Evolutionary conservation across 306 rosid genomes (phyloP), one percentile per base, ranked within the genome.

Genomic region (Quercus glauca): DNA sequence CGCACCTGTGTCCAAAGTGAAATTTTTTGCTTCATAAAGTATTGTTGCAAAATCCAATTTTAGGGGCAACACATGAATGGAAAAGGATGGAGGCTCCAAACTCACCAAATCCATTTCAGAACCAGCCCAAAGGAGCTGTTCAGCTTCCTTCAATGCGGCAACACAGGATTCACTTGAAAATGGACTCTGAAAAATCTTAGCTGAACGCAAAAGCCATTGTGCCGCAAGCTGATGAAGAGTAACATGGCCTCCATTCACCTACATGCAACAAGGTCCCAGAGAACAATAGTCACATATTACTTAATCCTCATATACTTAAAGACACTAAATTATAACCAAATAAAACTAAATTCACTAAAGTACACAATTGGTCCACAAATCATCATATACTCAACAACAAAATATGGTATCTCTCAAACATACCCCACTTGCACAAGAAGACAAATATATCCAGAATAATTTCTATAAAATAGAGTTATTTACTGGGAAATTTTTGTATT

Each of bases 51-150:
- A 78, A 71, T 73, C 59, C 67, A 75, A 56, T 49, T 75, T 57
- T 28, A 55, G 61, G 63, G 79, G 80, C 51, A 81, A 79, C 69
- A 78, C 53, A 9, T 71, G 20, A 67, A 67, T 67, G 58, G n/a
- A n/a, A 35, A 31, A 76, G 73, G 25, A 3, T 13, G 23, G 71
- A 31, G 49, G 49, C 41, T 60, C 35, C 68, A 81, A 77, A 89
- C 97, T 88, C 81, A 95, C 99, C 75, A 87, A 83, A 88, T 95
- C 92, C 97, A 92, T 91, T 89, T 95, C 99, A 19, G 92, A 86
- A 82, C 99, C 98, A 83, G 96, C 99, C 99, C 99, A 95, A 70
- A 95, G 88, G 85, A 92, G 93, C 82, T 95, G 99, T 78, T 95
- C 97, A 82, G 99, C 94, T 82, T 90, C 88, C 87, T 83, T 91